Percentiles rank a stretch among this genome's conserved stretches.
Conservation (phyloP, 371 early-diverging fungal genomes). For the Massospora cicadina region DNA sequence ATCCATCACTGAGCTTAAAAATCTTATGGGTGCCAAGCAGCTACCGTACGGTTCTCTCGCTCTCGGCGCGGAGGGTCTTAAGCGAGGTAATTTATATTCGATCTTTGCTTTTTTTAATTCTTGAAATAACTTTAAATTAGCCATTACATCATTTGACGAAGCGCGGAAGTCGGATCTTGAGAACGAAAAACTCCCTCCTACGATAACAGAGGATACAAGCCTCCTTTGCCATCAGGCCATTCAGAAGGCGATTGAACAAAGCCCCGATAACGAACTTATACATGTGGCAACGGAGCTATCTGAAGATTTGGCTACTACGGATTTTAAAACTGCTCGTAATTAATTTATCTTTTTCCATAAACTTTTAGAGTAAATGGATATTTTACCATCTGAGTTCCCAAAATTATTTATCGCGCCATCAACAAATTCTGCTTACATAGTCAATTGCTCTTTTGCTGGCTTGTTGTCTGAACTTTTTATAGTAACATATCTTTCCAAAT, state of each 20-base stretch:
- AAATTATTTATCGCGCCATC: too few species aligned
- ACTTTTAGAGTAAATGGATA: too few species aligned
- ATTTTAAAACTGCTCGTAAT: background rate
- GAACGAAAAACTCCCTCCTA: conserved; percentile 85
- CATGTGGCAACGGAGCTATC: conserved; percentile 2
- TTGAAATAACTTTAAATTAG: conserved; percentile 17
- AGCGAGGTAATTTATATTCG: conserved; percentile 31
- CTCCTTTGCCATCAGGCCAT: conserved; percentile 20
- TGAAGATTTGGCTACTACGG: background rate
- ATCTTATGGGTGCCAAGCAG: conserved; percentile 55
- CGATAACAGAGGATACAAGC: conserved; percentile 27
- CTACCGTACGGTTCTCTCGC: conserved; percentile 74
- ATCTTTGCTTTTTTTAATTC: background rate
- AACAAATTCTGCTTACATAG: too few species aligned
- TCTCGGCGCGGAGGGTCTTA: conserved; percentile 79
- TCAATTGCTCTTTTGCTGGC: too few species aligned
- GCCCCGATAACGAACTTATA: background rate
- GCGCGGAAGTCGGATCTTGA: conserved; percentile 72
- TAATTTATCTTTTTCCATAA: background rate
- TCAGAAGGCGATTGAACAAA: conserved; percentile 27
- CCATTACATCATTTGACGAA: conserved; percentile 79
- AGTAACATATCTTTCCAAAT: too few species aligned
- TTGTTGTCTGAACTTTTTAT: too few species aligned
- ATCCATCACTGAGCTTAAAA: conserved; percentile 80
- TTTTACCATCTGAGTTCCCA: too few species aligned